phyloP scores from a whole-genome alignment of 345 rosid species.

The Lepidium aucheri region DNA sequence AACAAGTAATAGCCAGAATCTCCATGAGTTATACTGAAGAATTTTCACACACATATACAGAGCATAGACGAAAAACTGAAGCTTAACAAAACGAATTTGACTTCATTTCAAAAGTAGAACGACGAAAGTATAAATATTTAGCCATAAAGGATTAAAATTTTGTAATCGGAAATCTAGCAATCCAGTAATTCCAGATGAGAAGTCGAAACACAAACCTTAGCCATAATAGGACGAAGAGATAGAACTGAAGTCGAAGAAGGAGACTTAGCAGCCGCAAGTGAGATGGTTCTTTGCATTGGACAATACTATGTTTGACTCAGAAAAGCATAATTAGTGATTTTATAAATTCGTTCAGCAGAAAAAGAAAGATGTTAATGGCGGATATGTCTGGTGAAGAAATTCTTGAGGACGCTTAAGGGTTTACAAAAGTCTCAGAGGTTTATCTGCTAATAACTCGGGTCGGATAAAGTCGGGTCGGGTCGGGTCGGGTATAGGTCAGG shows the following conservation, averaged over 20 bases:
- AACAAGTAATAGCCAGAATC: background rate
- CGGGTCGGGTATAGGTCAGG: constrained; percentile 3
- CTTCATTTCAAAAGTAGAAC: background rate
- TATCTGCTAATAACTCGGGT: too few species aligned
- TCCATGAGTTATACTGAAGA: background rate
- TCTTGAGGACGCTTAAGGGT: constrained; percentile 10
- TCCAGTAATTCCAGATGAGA: background rate
- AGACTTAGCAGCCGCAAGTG: constrained; percentile 16
- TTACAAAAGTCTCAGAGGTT: background rate
- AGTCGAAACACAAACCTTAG: constrained; percentile 36
- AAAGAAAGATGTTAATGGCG: constrained; percentile 9
- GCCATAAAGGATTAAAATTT: background rate
- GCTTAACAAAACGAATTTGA: background rate
- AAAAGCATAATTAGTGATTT: too few species aligned
- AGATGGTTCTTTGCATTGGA: constrained; percentile 28
- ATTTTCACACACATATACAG: background rate
- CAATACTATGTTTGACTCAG: background rate
- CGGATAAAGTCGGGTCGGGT: background rate
- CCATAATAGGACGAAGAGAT: constrained; percentile 35
- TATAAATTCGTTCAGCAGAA: background rate
- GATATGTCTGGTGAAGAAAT: constrained; percentile 5
- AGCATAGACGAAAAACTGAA: background rate
- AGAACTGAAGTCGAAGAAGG: constrained; percentile 27
- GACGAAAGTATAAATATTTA: background rate
- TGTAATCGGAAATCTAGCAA: background rate